Conservation (phyloP, 352 stramenopile genomes). For the Pythium periplocum region DNA sequence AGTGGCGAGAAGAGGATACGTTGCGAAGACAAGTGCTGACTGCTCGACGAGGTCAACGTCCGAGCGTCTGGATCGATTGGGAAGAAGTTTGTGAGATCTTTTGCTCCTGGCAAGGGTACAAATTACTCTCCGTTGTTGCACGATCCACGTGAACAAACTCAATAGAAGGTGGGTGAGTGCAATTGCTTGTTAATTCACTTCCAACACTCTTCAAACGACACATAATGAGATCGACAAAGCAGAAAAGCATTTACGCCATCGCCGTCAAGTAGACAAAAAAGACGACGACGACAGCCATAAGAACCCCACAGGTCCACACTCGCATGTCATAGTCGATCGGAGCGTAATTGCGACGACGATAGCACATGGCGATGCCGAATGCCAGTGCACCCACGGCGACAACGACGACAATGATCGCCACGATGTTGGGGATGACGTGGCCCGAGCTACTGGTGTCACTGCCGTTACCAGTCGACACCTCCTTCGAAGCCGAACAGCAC, state of each 20-base stretch:
- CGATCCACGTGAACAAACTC: too few relatives aligned
- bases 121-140: slow-evolving; percentile 34
- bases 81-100: slow-evolving; percentile 45
- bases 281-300: slow-evolving; percentile 49
- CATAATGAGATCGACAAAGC: too few relatives aligned
- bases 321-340: slow-evolving; percentile 56
- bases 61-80: slow-evolving; percentile 54
- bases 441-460: too few relatives aligned
- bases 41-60: slow-evolving; percentile 53
- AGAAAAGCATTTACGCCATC: slow-evolving; percentile 25
- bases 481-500: too few relatives aligned
- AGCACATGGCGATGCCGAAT: slow-evolving; percentile 46
- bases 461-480: too few relatives aligned
- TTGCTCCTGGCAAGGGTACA: slow-evolving; percentile 58
- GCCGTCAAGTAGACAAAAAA: slow-evolving; percentile 73
- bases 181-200: too few relatives aligned
- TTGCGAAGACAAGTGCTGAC: slow-evolving; percentile 43
- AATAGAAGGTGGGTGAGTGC: too few relatives aligned
- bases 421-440: slow-evolving; percentile 17
- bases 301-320: slow-evolving; percentile 49
- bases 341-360: slow-evolving; percentile 64
- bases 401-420: slow-evolving; percentile 34
- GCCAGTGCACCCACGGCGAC: slow-evolving; percentile 29
- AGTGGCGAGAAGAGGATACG: slow-evolving; percentile 23
- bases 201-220: too few relatives aligned